Conservation (phyloP, 2,329 filamentous ascomycete species). For the Torrubiellomyces zombiae region DNA sequence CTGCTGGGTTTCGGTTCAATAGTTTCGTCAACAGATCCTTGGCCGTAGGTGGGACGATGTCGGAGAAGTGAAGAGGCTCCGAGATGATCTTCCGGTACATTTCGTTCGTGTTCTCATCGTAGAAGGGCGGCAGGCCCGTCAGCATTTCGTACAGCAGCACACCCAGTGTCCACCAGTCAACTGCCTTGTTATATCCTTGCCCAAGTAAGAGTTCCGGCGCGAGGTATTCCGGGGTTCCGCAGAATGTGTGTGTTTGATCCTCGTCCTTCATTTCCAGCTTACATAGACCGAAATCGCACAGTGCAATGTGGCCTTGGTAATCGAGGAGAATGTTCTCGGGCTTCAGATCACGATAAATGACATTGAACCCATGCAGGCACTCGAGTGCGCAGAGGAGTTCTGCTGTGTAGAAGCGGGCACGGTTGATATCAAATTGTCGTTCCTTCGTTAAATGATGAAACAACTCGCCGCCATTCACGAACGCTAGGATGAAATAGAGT, state of each 20-base stretch:
- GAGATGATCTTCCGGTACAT: conserved; percentile 99
- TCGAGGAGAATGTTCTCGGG: conserved; percentile 94
- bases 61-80: conserved; percentile 89
- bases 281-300: conserved; percentile 96
- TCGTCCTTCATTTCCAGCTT: conserved; percentile 99
- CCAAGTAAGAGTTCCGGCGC: conserved; percentile 87
- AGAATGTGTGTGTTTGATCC: conserved; percentile 96
- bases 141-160: conserved; percentile 97
- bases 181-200: conserved; percentile 92
- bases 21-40: conserved; percentile 83
- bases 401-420: conserved; percentile 91
- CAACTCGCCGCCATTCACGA: conserved; percentile 93
- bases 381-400: conserved; percentile 91
- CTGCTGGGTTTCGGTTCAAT: conserved; percentile 79
- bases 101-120: conserved; percentile 97
- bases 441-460: conserved; percentile 97
- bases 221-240: conserved; percentile 92
- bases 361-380: conserved; percentile 93
- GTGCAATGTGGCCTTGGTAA: conserved; percentile 91
- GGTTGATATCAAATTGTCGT: conserved; percentile 93
- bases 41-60: conserved; percentile 82
- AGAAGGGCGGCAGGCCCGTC: conserved; percentile 91
- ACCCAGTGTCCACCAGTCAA: conserved; percentile 98
- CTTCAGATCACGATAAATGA: conserved; percentile 69
- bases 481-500: conserved; percentile 89